Evolutionary conservation across 352 stramenopile species (phyloP).

Genomic region (Phytophthora melonis): DNA sequence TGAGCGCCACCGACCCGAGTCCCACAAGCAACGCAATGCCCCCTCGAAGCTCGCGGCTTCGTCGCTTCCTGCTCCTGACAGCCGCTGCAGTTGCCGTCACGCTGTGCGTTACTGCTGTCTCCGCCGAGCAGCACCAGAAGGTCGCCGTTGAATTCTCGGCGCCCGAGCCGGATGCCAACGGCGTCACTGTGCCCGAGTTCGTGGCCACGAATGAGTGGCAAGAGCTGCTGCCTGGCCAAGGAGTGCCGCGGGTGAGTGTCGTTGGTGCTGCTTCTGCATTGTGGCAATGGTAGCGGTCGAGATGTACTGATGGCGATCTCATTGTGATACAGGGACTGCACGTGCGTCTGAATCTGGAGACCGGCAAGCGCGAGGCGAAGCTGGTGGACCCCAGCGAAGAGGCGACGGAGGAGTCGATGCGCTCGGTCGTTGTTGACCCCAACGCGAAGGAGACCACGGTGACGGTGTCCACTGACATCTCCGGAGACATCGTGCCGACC

Average conservation of each 20-base stretch:
- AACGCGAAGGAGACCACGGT: slow-evolving; percentile 50
- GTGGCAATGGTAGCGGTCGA: background rate
- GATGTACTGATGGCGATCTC: slow-evolving; percentile 12
- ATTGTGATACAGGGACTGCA: slow-evolving; percentile 72
- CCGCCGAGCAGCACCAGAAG: slow-evolving; percentile 17
- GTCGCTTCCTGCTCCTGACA: slow-evolving; percentile 34
- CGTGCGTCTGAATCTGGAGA: slow-evolving; percentile 84
- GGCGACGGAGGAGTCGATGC: slow-evolving; percentile 39
- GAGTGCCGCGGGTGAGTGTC: slow-evolving; percentile 61
- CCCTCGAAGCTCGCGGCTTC: slow-evolving; percentile 22
- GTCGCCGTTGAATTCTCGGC: slow-evolving; percentile 15
- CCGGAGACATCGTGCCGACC: slow-evolving; percentile 52
- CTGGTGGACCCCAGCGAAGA: slow-evolving; percentile 60
- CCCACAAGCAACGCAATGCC: slow-evolving; percentile 10
- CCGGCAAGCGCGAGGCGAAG: slow-evolving; percentile 87
- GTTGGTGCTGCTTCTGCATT: background rate
- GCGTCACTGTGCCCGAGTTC: slow-evolving; percentile 48
- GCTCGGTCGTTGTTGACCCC: slow-evolving; percentile 45
- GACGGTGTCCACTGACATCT: slow-evolving; percentile 66
- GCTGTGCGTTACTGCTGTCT: slow-evolving; percentile 2
- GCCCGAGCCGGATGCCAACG: slow-evolving; percentile 9
- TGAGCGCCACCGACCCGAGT: background rate
- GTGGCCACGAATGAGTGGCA: slow-evolving; percentile 70
- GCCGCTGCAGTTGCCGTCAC: slow-evolving; percentile 13
- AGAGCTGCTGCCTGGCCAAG: slow-evolving; percentile 69